These are phyloP conservation scores for Penicillium frequentans DNA, from an alignment of 2,329 filamentous ascomycete species.

Conservation along the genomic window DNA sequence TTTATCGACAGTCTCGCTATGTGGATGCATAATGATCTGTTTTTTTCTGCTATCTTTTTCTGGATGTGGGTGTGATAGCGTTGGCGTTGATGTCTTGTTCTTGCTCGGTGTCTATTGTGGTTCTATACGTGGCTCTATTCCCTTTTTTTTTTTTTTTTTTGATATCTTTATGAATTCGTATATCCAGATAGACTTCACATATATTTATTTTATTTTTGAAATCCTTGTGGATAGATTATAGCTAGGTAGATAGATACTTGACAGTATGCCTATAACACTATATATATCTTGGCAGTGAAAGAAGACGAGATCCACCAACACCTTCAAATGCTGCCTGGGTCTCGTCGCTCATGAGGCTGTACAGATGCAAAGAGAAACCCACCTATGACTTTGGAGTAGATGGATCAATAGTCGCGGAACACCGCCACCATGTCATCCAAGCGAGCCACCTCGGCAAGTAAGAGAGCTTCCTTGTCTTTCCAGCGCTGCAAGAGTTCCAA, in stretches of 20 bases:
- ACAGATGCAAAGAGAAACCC: not conserved
- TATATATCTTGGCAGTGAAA: not conserved
- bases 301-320: not conserved
- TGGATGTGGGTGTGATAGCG: conserved; percentile 6
- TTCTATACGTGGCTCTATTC: not conserved
- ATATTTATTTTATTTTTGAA: not conserved
- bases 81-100: conserved; percentile 5
- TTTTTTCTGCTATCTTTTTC: not conserved
- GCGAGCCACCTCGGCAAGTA: conserved; percentile 75
- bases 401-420: conserved; percentile 70
- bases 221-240: not conserved
- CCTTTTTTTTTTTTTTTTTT: too few relatives aligned
- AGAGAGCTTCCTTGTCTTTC: conserved; percentile 63
- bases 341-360: conserved; percentile 6
- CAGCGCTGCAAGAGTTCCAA: conserved; percentile 66
- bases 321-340: not conserved
- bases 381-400: not conserved
- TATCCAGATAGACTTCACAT: conserved; percentile 2
- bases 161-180: not conserved
- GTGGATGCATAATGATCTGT: conserved; percentile 13
- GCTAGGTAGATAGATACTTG: not conserved
- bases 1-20: not conserved
- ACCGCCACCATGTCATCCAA: conserved; percentile 83
- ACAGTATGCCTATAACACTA: not conserved
- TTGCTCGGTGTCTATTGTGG: not conserved